These are phyloP conservation scores for Withania somnifera DNA, from an alignment of 305 asterid species.

Conservation along the genomic window DNA sequence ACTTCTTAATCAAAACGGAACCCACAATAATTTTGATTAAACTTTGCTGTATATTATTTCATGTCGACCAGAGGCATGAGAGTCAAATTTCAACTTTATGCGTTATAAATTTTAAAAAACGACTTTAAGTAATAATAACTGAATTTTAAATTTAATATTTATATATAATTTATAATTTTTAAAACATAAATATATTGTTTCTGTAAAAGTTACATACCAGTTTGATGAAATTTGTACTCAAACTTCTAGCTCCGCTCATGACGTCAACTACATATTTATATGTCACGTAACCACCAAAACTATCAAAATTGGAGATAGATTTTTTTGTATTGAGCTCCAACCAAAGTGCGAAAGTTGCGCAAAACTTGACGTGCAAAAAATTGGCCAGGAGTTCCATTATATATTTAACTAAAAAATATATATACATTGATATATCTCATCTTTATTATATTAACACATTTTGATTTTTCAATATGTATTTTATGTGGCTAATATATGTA, in stretches of 20 bases:
- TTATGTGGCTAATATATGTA: background rate
- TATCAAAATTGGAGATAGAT: background rate
- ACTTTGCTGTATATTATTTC: background rate
- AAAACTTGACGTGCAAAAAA: background rate
- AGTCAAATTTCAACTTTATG: background rate
- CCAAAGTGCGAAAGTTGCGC: background rate
- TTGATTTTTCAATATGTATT: background rate
- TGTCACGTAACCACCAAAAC: background rate
- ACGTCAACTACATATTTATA: no score
- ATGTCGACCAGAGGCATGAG: background rate
- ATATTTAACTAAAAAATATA: background rate
- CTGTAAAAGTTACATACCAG: background rate
- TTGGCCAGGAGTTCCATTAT: background rate
- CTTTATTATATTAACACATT: background rate
- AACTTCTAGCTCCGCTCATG: background rate
- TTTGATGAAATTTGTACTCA: background rate
- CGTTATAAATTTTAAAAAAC: background rate
- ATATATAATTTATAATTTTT: background rate
- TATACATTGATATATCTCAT: background rate
- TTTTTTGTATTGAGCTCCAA: background rate
- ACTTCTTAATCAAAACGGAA: background rate
- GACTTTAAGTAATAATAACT: rapidly evolving
- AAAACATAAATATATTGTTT: background rate
- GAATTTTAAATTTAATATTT: background rate
- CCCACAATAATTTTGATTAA: background rate